A percentile compares a stretch with the other conserved stretches of the same genome.
Conservation (phyloP, 805 yeast species). For the Blastobotrys mokoenaii region DNA sequence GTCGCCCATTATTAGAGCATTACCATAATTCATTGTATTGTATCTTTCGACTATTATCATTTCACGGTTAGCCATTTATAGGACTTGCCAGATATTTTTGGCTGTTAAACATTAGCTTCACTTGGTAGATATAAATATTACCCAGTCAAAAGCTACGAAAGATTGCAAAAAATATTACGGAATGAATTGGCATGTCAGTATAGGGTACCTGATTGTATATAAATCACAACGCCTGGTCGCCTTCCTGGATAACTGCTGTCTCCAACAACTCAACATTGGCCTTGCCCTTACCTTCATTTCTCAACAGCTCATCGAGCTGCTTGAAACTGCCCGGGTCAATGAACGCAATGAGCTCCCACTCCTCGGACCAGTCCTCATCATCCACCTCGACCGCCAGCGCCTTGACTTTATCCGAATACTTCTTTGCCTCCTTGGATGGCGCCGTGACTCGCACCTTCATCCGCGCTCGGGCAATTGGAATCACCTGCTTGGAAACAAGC, state of each 20-base stretch:
- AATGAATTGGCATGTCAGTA: too few species aligned
- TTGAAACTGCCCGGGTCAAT: conserved; percentile 84
- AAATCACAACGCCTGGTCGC: not conserved
- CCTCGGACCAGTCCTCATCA: conserved; percentile 33
- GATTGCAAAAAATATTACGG: too few species aligned
- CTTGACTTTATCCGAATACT: conserved; percentile 35
- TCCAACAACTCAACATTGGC: conserved; percentile 78
- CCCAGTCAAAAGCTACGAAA: too few species aligned
- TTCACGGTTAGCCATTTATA: too few species aligned
- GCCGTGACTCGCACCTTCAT: conserved; percentile 75
- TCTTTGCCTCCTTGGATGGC: conserved; percentile 44
- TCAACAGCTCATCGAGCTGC: conserved; percentile 54
- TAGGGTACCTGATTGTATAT: too few species aligned
- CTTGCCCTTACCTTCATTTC: conserved; percentile 43
- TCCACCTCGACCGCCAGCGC: conserved; percentile 37
- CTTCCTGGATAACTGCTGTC: conserved; percentile 56
- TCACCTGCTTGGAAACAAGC: conserved; percentile 66
- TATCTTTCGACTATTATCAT: too few species aligned
- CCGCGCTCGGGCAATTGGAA: conserved; percentile 89
- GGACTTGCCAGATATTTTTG: too few species aligned
- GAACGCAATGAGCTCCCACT: conserved; percentile 53
- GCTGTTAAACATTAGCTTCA: too few species aligned
- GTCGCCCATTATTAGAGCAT: too few species aligned
- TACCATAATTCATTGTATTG: too few species aligned
- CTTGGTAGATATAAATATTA: too few species aligned